Conservation (phyloP, 2,329 filamentous ascomycete genomes). For the Fusarium subtropicale region DNA sequence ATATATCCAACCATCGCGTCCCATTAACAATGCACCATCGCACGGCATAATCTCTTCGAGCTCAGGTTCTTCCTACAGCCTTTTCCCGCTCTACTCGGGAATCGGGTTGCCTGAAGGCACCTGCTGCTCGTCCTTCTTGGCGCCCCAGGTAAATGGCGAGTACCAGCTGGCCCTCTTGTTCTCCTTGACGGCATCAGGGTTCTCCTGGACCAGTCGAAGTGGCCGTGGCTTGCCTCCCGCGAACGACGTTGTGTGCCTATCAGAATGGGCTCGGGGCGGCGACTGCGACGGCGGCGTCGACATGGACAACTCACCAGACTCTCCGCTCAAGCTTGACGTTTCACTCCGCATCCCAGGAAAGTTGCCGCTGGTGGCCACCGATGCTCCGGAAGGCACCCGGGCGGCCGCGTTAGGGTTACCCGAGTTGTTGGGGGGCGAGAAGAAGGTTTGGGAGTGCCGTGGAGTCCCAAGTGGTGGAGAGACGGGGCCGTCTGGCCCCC, state of each 20-base stretch:
- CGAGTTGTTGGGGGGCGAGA: slow-evolving; percentile 61
- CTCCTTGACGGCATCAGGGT: slow-evolving; percentile 62
- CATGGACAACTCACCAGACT: slow-evolving; percentile 64
- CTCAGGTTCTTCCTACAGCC: slow-evolving; percentile 12
- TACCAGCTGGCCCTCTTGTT: slow-evolving; percentile 74
- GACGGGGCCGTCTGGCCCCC: slow-evolving; percentile 73
- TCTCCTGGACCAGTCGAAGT: slow-evolving; percentile 87
- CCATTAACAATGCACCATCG: slow-evolving; percentile 36
- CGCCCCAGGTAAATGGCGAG: slow-evolving; percentile 67
- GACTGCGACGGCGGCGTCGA: slow-evolving; percentile 64
- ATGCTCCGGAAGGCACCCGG: slow-evolving; percentile 64
- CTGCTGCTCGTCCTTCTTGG: slow-evolving; percentile 62
- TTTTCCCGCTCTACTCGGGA: slow-evolving; percentile 49
- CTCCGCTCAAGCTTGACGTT: slow-evolving; percentile 74
- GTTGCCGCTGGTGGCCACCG: slow-evolving; percentile 65
- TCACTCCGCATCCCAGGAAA: slow-evolving; percentile 78
- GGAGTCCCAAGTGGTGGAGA: slow-evolving; percentile 70
- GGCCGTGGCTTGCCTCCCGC: slow-evolving; percentile 81
- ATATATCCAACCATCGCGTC: slow-evolving; percentile 46
- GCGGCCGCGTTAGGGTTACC: slow-evolving; percentile 64
- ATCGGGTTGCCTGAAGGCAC: slow-evolving; percentile 48
- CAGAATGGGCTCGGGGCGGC: slow-evolving; percentile 62
- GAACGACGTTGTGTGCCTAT: slow-evolving; percentile 67
- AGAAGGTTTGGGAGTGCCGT: slow-evolving; percentile 73
- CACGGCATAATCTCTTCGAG: slow-evolving; percentile 6